Conservation (phyloP, 75 land plant genomes). For the Cupressus sempervirens region DNA sequence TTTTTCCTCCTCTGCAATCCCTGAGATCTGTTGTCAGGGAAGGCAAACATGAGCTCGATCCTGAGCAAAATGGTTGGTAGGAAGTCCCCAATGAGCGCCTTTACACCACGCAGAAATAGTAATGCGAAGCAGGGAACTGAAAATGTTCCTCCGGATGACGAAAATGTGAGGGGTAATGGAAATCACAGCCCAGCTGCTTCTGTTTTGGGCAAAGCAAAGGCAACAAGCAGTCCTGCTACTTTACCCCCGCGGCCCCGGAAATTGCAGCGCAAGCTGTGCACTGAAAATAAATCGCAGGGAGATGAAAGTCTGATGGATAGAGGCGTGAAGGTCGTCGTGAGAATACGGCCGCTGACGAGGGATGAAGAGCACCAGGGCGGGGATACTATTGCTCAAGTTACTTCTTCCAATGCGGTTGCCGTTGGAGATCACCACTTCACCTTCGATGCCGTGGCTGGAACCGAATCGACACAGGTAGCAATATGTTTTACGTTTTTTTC, state of each 20-base stretch:
- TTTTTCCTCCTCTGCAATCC: background rate
- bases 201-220: background rate
- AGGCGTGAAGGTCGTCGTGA: conserved; percentile 49
- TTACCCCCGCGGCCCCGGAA: background rate
- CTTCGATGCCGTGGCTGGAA: conserved; percentile 63
- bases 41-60: background rate
- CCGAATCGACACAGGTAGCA: conserved; percentile 51
- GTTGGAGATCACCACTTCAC: conserved; percentile 54
- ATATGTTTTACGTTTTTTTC: background rate
- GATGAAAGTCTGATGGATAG: background rate
- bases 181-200: background rate
- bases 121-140: background rate
- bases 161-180: background rate
- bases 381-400: conserved; percentile 41
- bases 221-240: background rate
- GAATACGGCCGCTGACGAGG: conserved; percentile 53
- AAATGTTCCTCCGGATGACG: background rate
- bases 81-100: background rate
- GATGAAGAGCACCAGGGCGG: conserved; percentile 34
- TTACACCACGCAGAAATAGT: background rate
- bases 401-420: conserved; percentile 35
- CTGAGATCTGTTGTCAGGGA: background rate
- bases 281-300: background rate
- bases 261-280: background rate
- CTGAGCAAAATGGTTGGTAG: background rate